Conservation (phyloP, 1,284 basidiomycete genomes). For the Xanthoconium separans region DNA sequence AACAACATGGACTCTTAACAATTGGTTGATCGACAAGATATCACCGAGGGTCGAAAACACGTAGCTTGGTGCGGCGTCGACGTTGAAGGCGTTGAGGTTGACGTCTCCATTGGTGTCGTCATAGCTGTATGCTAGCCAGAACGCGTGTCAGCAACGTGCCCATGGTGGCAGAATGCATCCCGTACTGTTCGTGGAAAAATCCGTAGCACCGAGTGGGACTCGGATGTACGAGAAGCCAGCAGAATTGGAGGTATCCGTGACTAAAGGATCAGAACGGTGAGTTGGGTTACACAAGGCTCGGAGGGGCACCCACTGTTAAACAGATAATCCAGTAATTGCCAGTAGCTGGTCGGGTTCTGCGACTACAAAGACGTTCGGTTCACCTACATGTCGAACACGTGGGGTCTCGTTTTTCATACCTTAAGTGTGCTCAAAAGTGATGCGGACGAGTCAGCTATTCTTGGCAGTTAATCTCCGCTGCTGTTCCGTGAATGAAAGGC, state of each 20-base stretch:
- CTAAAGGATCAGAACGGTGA: slow-evolving; percentile 26
- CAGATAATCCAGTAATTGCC: slow-evolving; percentile 43
- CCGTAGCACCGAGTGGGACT: slow-evolving; percentile 52
- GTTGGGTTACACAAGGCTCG: neutral
- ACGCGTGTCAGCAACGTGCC: slow-evolving; percentile 2
- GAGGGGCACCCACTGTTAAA: slow-evolving; percentile 41
- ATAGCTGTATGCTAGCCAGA: slow-evolving; percentile 44
- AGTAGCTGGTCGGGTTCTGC: slow-evolving; percentile 43
- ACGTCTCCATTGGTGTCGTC: slow-evolving; percentile 46
- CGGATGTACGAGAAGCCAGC: slow-evolving; percentile 52
- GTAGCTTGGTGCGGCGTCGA: slow-evolving; percentile 44
- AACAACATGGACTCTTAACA: slow-evolving; percentile 43
- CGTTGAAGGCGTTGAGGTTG: slow-evolving; percentile 40
- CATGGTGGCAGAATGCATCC: neutral
- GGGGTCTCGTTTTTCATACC: slow-evolving; percentile 25
- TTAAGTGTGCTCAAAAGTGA: slow-evolving; percentile 46
- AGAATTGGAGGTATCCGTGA: slow-evolving; percentile 43
- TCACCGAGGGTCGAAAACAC: slow-evolving; percentile 47
- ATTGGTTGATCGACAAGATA: slow-evolving; percentile 43
- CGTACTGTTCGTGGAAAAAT: slow-evolving; percentile 41
- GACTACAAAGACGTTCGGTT: slow-evolving; percentile 30
- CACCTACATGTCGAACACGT: neutral
- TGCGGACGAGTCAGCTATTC: slow-evolving; percentile 51
- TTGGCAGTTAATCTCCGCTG: slow-evolving; percentile 4
- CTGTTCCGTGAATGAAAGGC: neutral